Evolutionary conservation across 1,284 basidiomycete genomes (phyloP), one percentile per base, ranked within the genome.

Genomic region (Coriolopsis trogii): DNA sequence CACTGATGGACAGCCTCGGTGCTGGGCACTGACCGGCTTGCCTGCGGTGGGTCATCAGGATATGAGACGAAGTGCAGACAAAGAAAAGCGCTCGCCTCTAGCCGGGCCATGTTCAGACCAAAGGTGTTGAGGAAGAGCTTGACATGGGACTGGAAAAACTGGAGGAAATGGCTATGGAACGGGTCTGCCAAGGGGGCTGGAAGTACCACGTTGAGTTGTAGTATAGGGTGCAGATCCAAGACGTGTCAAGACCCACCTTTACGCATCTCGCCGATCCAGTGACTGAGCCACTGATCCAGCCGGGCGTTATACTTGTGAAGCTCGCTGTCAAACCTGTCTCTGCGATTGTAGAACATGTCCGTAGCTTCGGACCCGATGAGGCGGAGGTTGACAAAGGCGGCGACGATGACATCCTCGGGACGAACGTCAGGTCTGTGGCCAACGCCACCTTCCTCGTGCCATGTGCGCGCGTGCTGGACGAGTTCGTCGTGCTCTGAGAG

Each of bases 111-210:
- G 61, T 87, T 82, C 41, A 91, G 80, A 23, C 87, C 89, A 66
- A 90, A 88, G 56, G 85, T 89, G 68, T 92, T 92, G 61, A 92
- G 71, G 71, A 91, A 92, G 38, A 92, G 73, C 52, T 85, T 77
- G 40, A 89, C 85, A 64, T 92, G 82, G 20, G 89, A 72, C 45
- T 87, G 79, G 76, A 91, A 92, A 62, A 88, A 81, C 59, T 70
- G 79, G 28, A 92, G 73, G 68, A 91, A 83, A 4, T 82, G 82
- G 48, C 79, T 78, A 64, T 91, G 89, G 67, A 91, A 91, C 12
- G 75, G 83, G 78, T 48, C 85, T 81, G 51, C 76, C 75, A 38
- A 85, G 6, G 54, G 25, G 13, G 51, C 89, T 89, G 59, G 16
- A 49, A 38, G 18, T 6, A 9, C 8, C 6, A 26, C 26, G 8